Evolutionary conservation across 2,329 filamentous ascomycete genomes (phyloP).

Genomic region (Clarireedia hainanense): DNA sequence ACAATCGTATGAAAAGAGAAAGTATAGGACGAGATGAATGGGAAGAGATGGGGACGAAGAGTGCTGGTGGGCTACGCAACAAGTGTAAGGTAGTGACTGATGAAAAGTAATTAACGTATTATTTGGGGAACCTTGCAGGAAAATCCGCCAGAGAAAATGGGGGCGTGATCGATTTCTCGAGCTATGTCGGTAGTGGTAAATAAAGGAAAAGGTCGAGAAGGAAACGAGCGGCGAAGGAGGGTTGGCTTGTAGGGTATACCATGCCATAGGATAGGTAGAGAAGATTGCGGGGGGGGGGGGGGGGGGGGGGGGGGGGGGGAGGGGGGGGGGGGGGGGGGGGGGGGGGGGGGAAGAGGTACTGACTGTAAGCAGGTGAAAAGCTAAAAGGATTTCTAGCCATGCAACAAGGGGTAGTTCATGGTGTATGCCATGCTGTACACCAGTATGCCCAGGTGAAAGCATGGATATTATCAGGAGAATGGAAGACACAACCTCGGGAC

Average conservation of each 20-base stretch:
- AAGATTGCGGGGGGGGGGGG: slow-evolving; percentile 8
- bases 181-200: background rate
- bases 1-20: too few relatives aligned
- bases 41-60: background rate
- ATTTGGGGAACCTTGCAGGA: background rate
- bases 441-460: background rate
- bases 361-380: background rate
- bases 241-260: background rate
- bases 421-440: background rate
- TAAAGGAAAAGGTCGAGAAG: slow-evolving; percentile 3
- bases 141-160: slow-evolving; percentile 1
- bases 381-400: background rate
- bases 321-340: slow-evolving; percentile 10
- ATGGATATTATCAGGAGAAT: background rate
- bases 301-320: slow-evolving; percentile 7
- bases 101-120: background rate
- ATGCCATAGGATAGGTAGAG: background rate
- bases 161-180: slow-evolving; percentile 1
- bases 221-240: background rate
- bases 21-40: background rate
- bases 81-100: background rate
- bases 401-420: background rate
- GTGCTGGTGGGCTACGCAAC: background rate
- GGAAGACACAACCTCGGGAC: too few relatives aligned
- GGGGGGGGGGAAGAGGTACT: slow-evolving; percentile 1